Percentiles rank a stretch among this genome's conserved stretches.
Conservation (phyloP, 768 basidiomycete genomes). For the Pholiota conissans region DNA sequence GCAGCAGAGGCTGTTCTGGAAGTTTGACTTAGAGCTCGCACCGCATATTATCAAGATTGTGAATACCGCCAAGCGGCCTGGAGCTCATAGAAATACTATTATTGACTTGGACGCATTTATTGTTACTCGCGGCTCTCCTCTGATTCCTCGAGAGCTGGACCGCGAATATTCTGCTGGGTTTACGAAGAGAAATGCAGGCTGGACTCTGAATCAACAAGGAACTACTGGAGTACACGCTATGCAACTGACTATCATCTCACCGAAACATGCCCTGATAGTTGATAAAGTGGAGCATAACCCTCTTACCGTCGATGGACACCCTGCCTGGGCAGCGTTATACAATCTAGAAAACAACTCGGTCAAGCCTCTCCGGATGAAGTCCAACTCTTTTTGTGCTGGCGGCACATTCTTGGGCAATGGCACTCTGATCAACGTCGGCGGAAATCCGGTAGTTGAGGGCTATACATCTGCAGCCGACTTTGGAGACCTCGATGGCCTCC, state of each 20-base stretch:
- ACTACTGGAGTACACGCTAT: slow-evolving; percentile 78
- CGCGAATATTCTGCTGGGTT: background rate
- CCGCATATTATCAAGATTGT: slow-evolving; percentile 66
- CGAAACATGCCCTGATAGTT: slow-evolving; percentile 67
- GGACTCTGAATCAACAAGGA: slow-evolving; percentile 66
- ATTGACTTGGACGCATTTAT: slow-evolving; percentile 69
- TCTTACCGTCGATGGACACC: slow-evolving; percentile 67
- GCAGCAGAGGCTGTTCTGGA: slow-evolving; percentile 69
- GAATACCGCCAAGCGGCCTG: slow-evolving; percentile 46
- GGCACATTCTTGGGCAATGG: slow-evolving; percentile 79
- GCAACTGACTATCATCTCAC: slow-evolving; percentile 71
- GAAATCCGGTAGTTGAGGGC: slow-evolving; percentile 72
- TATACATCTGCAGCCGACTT: slow-evolving; percentile 71
- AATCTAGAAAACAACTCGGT: slow-evolving; percentile 64
- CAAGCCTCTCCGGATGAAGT: slow-evolving; percentile 61
- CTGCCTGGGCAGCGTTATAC: slow-evolving; percentile 80
- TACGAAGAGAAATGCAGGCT: slow-evolving; percentile 25
- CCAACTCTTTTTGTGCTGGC: slow-evolving; percentile 87
- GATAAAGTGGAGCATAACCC: slow-evolving; percentile 91
- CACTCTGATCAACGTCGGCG: slow-evolving; percentile 76
- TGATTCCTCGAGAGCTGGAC: background rate
- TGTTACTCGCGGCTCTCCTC: slow-evolving; percentile 46
- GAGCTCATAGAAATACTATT: slow-evolving; percentile 31
- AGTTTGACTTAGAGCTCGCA: slow-evolving; percentile 47
- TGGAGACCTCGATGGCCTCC: slow-evolving; percentile 72